Conservation (phyloP, 129 eudicot genomes). For the carrot (Daucus carota) region DH1_v3.0 NC_030388.2:335001-335500, state of each 20-base stretch:
- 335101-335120: slow-evolving; percentile 88
- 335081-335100: slow-evolving; percentile 72
- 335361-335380: not conserved
- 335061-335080: slow-evolving; percentile 64
- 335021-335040: slow-evolving; percentile 53
- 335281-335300: not conserved
- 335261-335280: not conserved
- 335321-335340: not conserved
- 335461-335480: not conserved
- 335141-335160: slow-evolving; percentile 8
- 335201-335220: not conserved
- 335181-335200: not conserved
- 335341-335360: not conserved
- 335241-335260: not conserved
- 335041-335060: slow-evolving; percentile 63
- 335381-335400: not conserved
- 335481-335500: not conserved
- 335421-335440: not conserved
- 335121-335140: slow-evolving; percentile 56
- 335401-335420: not conserved
- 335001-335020: slow-evolving; percentile 30
- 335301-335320: not conserved
- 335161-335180: not conserved
- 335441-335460: not conserved
- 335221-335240: not conserved